Conservation (phyloP, 345 rosid species). For the Syzygium oleosum region DNA sequence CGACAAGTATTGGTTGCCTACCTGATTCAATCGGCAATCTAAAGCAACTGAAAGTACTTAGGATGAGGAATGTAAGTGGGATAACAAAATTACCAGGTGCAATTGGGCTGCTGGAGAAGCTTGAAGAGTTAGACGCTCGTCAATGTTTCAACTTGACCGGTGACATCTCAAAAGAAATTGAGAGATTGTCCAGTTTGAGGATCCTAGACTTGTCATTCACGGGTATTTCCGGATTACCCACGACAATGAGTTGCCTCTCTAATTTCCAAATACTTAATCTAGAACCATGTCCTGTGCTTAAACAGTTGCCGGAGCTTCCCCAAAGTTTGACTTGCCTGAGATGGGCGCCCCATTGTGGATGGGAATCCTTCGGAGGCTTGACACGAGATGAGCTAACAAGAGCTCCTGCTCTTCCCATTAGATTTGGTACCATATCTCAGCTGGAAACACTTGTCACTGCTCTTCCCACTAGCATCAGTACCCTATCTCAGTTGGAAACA, state of each 20-base stretch:
- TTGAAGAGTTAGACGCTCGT: background rate
- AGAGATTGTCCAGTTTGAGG: background rate
- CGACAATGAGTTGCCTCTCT: background rate
- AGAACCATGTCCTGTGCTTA: background rate
- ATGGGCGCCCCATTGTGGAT: no score
- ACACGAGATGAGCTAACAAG: no score
- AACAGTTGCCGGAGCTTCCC: background rate
- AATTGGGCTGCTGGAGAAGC: background rate
- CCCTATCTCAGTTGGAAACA: background rate
- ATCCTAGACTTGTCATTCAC: background rate
- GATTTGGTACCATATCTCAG: no score
- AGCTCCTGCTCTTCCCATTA: no score
- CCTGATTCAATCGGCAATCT: background rate
- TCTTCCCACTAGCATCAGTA: background rate
- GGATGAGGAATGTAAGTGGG: accelerated
- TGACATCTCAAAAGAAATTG: background rate
- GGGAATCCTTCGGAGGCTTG: background rate
- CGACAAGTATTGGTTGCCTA: background rate
- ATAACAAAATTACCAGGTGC: background rate
- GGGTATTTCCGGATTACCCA: no score
- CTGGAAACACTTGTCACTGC: background rate
- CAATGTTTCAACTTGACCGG: background rate
- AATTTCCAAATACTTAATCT: background rate
- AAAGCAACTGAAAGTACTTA: background rate
- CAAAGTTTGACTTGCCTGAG: background rate